phyloP scores from a whole-genome alignment of 2,329 filamentous ascomycete species.

The Tolypocladium tundrense region DNA sequence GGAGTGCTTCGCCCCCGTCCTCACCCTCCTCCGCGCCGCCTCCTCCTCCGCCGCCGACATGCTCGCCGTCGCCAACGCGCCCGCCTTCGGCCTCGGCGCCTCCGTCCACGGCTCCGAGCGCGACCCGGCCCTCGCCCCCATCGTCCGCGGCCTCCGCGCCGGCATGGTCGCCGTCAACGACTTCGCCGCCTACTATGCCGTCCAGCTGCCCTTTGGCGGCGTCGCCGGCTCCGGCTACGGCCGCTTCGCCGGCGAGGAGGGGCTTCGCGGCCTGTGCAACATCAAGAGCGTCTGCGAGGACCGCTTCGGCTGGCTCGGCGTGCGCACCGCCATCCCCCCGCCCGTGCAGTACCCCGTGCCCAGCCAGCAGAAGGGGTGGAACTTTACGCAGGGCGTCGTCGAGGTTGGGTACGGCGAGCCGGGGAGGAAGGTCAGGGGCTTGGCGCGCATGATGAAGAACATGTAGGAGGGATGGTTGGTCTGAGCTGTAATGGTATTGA shows the following conservation, averaged over 20 bases:
- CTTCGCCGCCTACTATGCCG: constrained; percentile 87
- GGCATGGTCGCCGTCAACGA: constrained; percentile 96
- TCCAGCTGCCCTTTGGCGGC: constrained; percentile 89
- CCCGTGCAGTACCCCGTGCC: constrained; percentile 73
- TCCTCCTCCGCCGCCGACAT: constrained; percentile 51
- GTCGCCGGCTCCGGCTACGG: constrained; percentile 86
- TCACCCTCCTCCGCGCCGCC: constrained; percentile 68
- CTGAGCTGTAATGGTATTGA: neutral
- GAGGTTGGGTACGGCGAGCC: constrained; percentile 46
- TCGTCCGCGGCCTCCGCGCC: constrained; percentile 60
- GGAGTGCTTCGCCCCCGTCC: constrained; percentile 89
- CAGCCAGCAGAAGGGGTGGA: constrained; percentile 53
- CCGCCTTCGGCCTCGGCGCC: constrained; percentile 76
- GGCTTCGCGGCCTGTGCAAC: constrained; percentile 76
- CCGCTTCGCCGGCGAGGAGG: constrained; percentile 84
- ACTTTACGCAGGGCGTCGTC: constrained; percentile 51
- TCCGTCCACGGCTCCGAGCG: constrained; percentile 70
- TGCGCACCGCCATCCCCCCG: constrained; percentile 69
- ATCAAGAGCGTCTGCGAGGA: constrained; percentile 79
- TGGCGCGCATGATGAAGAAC: constrained; percentile 33
- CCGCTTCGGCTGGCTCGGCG: constrained; percentile 47
- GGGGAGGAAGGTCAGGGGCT: constrained; percentile 26
- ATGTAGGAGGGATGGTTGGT: constrained; percentile 14
- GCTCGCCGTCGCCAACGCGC: constrained; percentile 72
- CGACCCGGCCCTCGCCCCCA: constrained; percentile 47